Percentiles rank a stretch among this genome's conserved stretches.
Conservation (phyloP, 140 eudicot species). For the Cichorium intybus region DNA sequence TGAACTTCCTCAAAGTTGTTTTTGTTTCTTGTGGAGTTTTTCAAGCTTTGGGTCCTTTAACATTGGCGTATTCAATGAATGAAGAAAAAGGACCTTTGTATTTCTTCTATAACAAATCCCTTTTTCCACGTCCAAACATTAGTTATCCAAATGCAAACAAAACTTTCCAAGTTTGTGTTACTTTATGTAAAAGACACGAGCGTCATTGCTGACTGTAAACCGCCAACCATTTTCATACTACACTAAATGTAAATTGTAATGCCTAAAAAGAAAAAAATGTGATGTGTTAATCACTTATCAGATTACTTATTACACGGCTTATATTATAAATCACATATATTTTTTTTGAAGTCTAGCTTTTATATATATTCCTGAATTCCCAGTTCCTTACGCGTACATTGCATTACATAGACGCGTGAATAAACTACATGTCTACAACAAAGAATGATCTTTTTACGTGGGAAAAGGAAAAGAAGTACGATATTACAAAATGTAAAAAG, state of each 20-base stretch:
- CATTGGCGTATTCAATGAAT: constrained; percentile 11
- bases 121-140: not conserved
- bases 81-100: constrained; percentile 8
- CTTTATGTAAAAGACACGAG: not conserved
- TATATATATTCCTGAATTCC: not conserved
- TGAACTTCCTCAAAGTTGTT: constrained; percentile 30
- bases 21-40: constrained; percentile 26
- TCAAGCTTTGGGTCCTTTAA: constrained; percentile 13
- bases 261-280: not conserved
- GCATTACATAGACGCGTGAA: not conserved
- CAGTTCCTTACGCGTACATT: not conserved
- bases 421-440: no score
- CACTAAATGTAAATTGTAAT: not conserved
- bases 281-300: not conserved
- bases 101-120: not conserved
- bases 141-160: not conserved
- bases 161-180: not conserved
- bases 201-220: not conserved
- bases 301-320: not conserved
- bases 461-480: not conserved
- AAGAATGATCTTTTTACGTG: constrained; percentile 7
- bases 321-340: not conserved
- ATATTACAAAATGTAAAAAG: constrained; percentile 8
- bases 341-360: not conserved
- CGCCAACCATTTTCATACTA: not conserved